phyloP scores from a whole-genome alignment of 1,284 basidiomycete species.

The Puccinia triticina region DNA sequence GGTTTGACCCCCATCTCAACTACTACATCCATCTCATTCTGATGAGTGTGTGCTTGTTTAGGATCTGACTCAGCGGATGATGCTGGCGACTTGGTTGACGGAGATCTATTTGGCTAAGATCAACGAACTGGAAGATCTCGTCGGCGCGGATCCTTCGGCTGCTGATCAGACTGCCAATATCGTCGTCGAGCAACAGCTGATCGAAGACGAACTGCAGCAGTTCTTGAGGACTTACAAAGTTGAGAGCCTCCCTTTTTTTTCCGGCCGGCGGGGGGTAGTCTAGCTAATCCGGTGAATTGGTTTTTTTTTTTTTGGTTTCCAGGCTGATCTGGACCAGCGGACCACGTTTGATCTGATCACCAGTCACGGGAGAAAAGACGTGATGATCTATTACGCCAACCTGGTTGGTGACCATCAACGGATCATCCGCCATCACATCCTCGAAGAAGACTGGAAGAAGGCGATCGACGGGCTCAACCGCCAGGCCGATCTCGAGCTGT shows the following conservation, averaged over 20 bases:
- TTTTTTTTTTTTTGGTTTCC: too few species aligned
- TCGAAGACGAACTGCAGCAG: slow-evolving; percentile 88
- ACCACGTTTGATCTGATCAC: slow-evolving; percentile 91
- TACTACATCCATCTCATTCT: too few species aligned
- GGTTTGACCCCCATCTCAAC: slow-evolving; percentile 68
- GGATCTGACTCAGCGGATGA: slow-evolving; percentile 92
- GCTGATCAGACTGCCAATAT: slow-evolving; percentile 81
- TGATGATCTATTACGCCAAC: slow-evolving; percentile 87
- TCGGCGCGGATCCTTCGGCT: slow-evolving; percentile 53
- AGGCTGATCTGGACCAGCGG: slow-evolving; percentile 79
- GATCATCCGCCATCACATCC: slow-evolving; percentile 88
- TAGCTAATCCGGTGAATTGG: too few species aligned
- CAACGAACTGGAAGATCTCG: slow-evolving; percentile 87
- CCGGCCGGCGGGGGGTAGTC: too few species aligned
- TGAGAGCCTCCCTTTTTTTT: too few species aligned
- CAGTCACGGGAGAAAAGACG: slow-evolving; percentile 86
- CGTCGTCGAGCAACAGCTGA: slow-evolving; percentile 74
- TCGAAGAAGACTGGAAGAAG: slow-evolving; percentile 87
- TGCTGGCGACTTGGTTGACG: slow-evolving; percentile 97
- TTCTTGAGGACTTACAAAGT: slow-evolving; percentile 93
- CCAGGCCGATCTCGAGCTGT: slow-evolving; percentile 70
- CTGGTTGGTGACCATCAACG: slow-evolving; percentile 78
- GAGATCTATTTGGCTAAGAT: slow-evolving; percentile 97
- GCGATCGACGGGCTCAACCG: slow-evolving; percentile 84
- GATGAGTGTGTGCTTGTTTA: slow-evolving; percentile 58